A percentile compares a stretch with the other conserved stretches of the same genome.
phyloP scores from a whole-genome alignment of 805 yeast genomes.

The Metschnikowia gruessii region DNA sequence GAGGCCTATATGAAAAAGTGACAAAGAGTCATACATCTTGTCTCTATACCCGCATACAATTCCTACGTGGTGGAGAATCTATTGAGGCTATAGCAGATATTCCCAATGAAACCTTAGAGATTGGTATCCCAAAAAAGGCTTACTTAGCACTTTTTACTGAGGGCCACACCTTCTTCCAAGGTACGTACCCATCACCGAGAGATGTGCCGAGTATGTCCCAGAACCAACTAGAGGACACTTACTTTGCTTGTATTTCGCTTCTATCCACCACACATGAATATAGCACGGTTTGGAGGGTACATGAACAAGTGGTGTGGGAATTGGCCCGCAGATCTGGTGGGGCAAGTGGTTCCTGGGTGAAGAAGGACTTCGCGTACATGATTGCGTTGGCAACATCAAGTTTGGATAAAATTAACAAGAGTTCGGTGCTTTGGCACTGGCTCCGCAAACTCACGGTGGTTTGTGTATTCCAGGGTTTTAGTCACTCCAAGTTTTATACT shows the following conservation, averaged over 20 bases:
- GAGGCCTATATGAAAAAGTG: conserved; percentile 6
- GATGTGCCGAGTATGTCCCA: not conserved
- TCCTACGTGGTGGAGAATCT: conserved; percentile 5
- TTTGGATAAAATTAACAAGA: conserved; percentile 38
- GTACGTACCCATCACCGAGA: not conserved
- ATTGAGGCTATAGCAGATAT: conserved; percentile 2
- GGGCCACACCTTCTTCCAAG: conserved; percentile 26
- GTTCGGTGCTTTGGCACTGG: conserved; percentile 38
- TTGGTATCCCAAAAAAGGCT: conserved; percentile 32
- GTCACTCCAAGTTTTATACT: not conserved
- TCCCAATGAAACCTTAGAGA: conserved; percentile 21
- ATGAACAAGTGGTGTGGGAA: conserved; percentile 24
- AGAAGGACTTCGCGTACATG: conserved; percentile 18
- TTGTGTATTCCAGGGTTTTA: conserved; percentile 12
- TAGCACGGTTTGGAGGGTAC: conserved; percentile 29
- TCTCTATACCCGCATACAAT: conserved; percentile 8
- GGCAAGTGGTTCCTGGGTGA: not conserved
- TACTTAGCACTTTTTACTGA: conserved; percentile 33
- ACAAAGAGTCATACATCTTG: not conserved
- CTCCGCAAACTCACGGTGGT: conserved; percentile 20
- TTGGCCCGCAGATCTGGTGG: conserved; percentile 2
- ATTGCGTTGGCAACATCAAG: conserved; percentile 33
- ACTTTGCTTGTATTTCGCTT: conserved; percentile 33
- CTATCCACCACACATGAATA: conserved; percentile 40
- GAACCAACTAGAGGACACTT: conserved; percentile 10